A percentile compares a stretch with the other conserved stretches of the same genome.
phyloP scores from a whole-genome alignment of 1,284 basidiomycete genomes.

The Ganoderma leucocontextum region DNA sequence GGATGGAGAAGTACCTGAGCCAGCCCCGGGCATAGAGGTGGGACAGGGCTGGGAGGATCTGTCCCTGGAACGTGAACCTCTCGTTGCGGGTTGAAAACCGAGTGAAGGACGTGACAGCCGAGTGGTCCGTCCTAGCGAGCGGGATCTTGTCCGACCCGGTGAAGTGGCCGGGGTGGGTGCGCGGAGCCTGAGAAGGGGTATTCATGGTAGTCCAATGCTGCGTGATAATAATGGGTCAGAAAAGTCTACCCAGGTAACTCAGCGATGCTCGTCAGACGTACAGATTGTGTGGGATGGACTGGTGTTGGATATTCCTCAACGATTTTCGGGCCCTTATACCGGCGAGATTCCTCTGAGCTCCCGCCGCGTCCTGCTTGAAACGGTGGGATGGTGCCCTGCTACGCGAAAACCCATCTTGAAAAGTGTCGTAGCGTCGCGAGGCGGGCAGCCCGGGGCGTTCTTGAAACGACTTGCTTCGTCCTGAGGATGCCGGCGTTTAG shows the following conservation, averaged over 20 bases:
- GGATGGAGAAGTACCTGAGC: background rate
- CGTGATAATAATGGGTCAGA: too few relatives aligned
- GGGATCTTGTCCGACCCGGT: background rate
- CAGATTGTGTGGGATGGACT: background rate
- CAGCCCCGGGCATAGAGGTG: background rate
- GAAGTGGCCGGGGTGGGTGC: background rate
- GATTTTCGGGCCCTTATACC: background rate
- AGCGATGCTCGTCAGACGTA: background rate
- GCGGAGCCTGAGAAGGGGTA: background rate
- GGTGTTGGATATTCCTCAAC: background rate
- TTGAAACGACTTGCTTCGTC: background rate
- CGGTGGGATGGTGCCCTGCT: too few relatives aligned
- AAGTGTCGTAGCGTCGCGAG: background rate
- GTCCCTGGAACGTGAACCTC: background rate
- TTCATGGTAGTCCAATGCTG: background rate
- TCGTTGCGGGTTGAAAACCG: background rate
- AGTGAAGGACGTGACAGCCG: background rate
- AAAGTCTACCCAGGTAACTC: background rate
- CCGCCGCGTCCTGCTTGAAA: too few relatives aligned
- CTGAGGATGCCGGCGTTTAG: background rate
- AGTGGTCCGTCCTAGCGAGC: background rate
- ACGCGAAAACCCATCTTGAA: too few relatives aligned
- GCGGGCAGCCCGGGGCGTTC: background rate
- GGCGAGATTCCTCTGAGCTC: background rate
- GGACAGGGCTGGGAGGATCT: background rate